These are phyloP conservation scores for Russula compacta DNA, from an alignment of 768 basidiomycete genomes.

Conservation along the genomic window DNA sequence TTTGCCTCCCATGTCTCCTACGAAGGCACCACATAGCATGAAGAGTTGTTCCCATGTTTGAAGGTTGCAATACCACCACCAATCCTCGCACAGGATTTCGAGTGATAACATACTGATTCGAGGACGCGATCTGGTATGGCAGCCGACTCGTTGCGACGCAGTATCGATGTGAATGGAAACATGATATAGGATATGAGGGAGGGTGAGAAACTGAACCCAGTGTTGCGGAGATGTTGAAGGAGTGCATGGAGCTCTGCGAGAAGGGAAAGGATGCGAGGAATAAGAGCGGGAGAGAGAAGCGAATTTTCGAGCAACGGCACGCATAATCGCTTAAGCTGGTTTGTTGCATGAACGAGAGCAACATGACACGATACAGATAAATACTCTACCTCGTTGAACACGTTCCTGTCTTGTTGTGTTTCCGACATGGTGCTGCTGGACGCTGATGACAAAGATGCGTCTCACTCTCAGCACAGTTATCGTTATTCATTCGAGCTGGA, in stretches of 20 bases:
- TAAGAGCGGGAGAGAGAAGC: slow-evolving; percentile 47
- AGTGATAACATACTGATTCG: slow-evolving; percentile 61
- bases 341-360: neutral
- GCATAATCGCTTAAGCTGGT: slow-evolving; percentile 58
- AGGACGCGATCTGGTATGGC: slow-evolving; percentile 73
- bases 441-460: neutral
- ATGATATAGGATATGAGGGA: slow-evolving; percentile 76
- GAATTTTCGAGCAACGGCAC: slow-evolving; percentile 73
- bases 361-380: neutral
- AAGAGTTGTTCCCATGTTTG: slow-evolving; percentile 80
- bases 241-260: slow-evolving; percentile 44
- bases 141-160: slow-evolving; percentile 62
- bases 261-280: slow-evolving; percentile 38
- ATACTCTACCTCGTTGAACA: slow-evolving; percentile 15
- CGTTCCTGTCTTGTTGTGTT: neutral
- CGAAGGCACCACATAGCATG: slow-evolving; percentile 57
- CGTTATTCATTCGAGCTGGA: neutral
- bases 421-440: slow-evolving; percentile 3
- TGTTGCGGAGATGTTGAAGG: slow-evolving; percentile 37
- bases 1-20: slow-evolving; percentile 57
- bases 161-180: slow-evolving; percentile 77
- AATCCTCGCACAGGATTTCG: slow-evolving; percentile 49
- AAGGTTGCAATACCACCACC: slow-evolving; percentile 79
- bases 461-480: neutral
- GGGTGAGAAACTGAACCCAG: slow-evolving; percentile 35